Evolutionary conservation across 768 basidiomycete species (phyloP).

Genomic region (Mycena albidolilacea): DNA sequence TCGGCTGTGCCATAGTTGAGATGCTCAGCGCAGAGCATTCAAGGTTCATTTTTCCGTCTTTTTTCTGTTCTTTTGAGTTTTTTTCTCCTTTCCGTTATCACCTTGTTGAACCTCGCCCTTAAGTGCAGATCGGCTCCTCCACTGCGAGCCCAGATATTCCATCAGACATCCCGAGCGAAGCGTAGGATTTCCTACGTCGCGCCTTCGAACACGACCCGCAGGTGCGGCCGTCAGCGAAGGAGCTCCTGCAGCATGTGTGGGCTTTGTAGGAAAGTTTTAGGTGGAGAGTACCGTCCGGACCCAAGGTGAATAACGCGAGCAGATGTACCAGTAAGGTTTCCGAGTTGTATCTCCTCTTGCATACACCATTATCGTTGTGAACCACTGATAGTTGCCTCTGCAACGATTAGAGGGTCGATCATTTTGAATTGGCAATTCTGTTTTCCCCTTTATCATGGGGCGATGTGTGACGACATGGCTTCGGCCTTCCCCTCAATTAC

Average conservation of each 20-base stretch:
- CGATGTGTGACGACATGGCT: too few relatives aligned
- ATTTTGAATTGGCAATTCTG: too few relatives aligned
- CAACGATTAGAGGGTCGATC: too few relatives aligned
- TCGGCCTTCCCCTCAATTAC: too few relatives aligned
- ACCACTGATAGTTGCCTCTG: too few relatives aligned
- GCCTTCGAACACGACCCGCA: constrained; percentile 92
- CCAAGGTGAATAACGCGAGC: too few relatives aligned
- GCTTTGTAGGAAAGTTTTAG: constrained; percentile 44
- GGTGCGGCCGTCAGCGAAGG: constrained; percentile 83
- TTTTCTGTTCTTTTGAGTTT: neutral
- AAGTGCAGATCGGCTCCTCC: constrained; percentile 88
- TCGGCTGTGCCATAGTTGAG: constrained; percentile 94
- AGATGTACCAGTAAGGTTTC: too few relatives aligned
- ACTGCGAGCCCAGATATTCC: constrained; percentile 87
- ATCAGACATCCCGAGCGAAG: constrained; percentile 90
- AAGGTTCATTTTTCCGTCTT: constrained; percentile 65
- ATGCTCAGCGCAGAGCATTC: constrained; percentile 99
- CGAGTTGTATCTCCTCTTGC: too few relatives aligned
- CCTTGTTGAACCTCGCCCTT: neutral
- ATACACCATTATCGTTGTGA: too few relatives aligned
- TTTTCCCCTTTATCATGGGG: too few relatives aligned
- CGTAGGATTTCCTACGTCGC: constrained; percentile 86
- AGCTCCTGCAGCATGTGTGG: constrained; percentile 84
- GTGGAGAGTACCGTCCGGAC: too few relatives aligned
- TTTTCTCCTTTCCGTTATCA: neutral